These are phyloP conservation scores for Pilobolus umbonatus DNA, from an alignment of 192 early-diverging fungal species.

Conservation along the genomic window DNA sequence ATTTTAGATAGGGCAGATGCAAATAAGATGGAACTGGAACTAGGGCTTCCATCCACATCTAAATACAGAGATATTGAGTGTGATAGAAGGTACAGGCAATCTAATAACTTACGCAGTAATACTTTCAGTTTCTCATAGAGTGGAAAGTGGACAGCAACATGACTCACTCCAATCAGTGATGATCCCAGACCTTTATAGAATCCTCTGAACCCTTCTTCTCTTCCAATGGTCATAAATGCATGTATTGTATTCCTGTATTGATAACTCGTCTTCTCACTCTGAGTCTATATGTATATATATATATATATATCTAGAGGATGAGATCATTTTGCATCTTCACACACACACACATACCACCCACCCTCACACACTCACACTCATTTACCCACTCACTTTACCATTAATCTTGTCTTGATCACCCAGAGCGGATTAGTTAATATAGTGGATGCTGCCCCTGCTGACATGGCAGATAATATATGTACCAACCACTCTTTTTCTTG, in stretches of 20 bases:
- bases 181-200: slow-evolving; percentile 95
- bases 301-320: no score
- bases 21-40: slow-evolving; percentile 58
- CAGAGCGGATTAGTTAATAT: slow-evolving; percentile 84
- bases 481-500: slow-evolving; percentile 51
- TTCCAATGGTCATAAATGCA: slow-evolving; percentile 75
- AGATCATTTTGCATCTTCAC: no score
- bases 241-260: slow-evolving; percentile 78
- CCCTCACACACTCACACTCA: no score
- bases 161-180: slow-evolving; percentile 84
- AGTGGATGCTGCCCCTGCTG: slow-evolving; percentile 78
- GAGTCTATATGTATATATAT: slow-evolving; percentile 52
- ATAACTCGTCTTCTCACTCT: slow-evolving; percentile 70
- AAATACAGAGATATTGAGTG: background rate
- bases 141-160: slow-evolving; percentile 94
- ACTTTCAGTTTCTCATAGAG: slow-evolving; percentile 89
- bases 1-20: slow-evolving; percentile 87
- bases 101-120: slow-evolving; percentile 45
- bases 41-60: slow-evolving; percentile 4
- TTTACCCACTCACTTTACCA: slow-evolving; percentile 50
- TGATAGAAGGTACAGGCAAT: no score
- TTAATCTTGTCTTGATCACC: slow-evolving; percentile 89
- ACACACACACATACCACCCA: no score
- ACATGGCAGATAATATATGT: slow-evolving; percentile 78
- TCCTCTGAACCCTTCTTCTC: slow-evolving; percentile 71